phyloP scores from a whole-genome alignment of 176 grass and related monocot species.

The Olyra latifolia region DNA sequence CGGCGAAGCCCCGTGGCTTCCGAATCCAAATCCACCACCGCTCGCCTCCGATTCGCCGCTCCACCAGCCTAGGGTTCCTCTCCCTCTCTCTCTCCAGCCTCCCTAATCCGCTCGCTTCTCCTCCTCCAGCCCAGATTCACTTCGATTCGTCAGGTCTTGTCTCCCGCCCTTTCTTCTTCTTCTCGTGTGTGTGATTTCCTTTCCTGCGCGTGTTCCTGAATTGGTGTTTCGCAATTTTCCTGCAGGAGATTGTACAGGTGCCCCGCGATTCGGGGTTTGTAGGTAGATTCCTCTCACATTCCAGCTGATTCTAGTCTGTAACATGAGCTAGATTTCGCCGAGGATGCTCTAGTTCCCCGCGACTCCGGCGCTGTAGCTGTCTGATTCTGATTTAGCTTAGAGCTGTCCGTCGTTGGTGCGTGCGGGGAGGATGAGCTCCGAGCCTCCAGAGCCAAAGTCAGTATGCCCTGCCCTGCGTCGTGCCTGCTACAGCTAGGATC shows the following conservation, averaged over 20 bases:
- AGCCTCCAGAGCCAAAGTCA: constrained; percentile 14
- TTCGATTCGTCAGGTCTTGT: neutral
- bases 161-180: neutral
- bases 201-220: neutral
- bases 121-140: neutral
- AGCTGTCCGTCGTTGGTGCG: neutral
- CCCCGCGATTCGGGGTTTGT: neutral
- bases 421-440: constrained; percentile 24
- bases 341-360: neutral
- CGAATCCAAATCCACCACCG: neutral
- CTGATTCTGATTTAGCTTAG: constrained; percentile 12
- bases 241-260: neutral
- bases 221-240: neutral
- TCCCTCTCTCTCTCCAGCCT: too few relatives aligned
- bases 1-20: neutral
- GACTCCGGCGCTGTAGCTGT: neutral
- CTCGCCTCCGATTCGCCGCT: neutral
- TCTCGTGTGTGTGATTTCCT: neutral
- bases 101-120: neutral
- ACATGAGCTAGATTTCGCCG: neutral
- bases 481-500: neutral
- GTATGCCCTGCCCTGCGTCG: neutral
- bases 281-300: neutral
- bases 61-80: neutral
- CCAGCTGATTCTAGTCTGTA: neutral